Conservation (phyloP, 225 moss, liverwort and hornwort genomes). For the Marchantia paleacea region DNA sequence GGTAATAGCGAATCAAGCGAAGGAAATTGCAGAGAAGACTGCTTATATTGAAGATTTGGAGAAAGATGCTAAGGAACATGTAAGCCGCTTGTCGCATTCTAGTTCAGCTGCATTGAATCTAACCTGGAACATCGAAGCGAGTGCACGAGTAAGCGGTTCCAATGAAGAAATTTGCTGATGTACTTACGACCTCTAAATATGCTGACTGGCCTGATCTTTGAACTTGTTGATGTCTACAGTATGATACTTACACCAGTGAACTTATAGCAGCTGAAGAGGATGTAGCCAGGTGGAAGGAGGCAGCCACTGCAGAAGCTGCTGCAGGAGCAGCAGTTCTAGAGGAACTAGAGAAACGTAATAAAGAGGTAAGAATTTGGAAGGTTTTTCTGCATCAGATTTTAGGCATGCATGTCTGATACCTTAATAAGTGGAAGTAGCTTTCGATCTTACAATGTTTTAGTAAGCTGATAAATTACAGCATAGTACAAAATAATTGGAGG, state of each 20-base stretch:
- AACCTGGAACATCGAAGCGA: background rate
- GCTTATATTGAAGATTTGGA: constrained; percentile 49
- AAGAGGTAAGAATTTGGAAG: constrained; percentile 53
- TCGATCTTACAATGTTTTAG: background rate
- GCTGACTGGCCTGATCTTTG: background rate
- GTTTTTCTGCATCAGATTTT: background rate
- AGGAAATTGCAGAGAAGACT: constrained; percentile 50
- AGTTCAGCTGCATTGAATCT: too few relatives aligned
- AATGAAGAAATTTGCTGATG: background rate
- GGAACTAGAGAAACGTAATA: constrained; percentile 68
- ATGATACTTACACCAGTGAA: constrained; percentile 57
- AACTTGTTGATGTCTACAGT: constrained; percentile 34
- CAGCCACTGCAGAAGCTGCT: constrained; percentile 76
- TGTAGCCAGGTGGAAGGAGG: constrained; percentile 78
- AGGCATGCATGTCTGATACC: constrained; percentile 4
- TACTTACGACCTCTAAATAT: background rate
- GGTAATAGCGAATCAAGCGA: constrained; percentile 25
- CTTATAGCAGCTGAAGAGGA: constrained; percentile 77
- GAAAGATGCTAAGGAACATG: constrained; percentile 33
- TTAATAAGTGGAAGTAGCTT: background rate
- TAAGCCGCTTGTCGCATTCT: constrained; percentile 34
- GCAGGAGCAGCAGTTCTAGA: constrained; percentile 63
- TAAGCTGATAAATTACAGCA: background rate
- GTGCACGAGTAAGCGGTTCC: background rate
- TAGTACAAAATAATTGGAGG: background rate